Evolutionary conservation across 2,329 filamentous ascomycete species (phyloP).

Genomic region (Delphinella strobiligena): DNA sequence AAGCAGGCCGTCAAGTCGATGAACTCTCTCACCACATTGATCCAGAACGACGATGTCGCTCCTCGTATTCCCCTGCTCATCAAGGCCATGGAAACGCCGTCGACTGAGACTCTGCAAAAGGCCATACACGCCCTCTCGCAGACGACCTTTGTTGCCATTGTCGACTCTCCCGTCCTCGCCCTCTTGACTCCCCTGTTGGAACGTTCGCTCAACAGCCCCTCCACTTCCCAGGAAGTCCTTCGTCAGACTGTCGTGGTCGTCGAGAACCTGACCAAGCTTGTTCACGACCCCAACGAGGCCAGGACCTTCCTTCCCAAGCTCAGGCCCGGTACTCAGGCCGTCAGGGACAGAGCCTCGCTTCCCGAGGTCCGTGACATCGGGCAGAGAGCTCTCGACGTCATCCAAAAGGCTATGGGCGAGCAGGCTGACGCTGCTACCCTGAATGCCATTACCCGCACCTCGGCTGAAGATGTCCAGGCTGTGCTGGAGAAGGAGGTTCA

Average conservation of each 20-base stretch:
- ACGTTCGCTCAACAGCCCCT: conserved; percentile 81
- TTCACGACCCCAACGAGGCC: conserved; percentile 90
- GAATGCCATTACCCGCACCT: conserved; percentile 50
- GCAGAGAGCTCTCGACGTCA: conserved; percentile 68
- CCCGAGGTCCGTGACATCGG: conserved; percentile 91
- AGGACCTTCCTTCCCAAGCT: conserved; percentile 91
- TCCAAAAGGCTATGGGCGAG: conserved; percentile 83
- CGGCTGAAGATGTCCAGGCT: conserved; percentile 61
- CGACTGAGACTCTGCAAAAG: conserved; percentile 77
- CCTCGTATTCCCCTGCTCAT: conserved; percentile 85
- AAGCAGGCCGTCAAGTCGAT: conserved; percentile 91
- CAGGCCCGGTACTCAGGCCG: conserved; percentile 81
- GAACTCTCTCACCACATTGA: conserved; percentile 74
- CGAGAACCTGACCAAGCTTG: conserved; percentile 95
- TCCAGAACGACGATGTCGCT: conserved; percentile 94
- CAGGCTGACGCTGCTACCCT: conserved; percentile 40
- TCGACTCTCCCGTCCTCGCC: conserved; percentile 89
- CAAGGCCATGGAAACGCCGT: conserved; percentile 91
- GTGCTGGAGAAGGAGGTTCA: conserved; percentile 66
- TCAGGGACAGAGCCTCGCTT: conserved; percentile 76
- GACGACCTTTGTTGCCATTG: conserved; percentile 95
- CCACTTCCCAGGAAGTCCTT: conserved; percentile 84
- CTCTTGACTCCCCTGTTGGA: conserved; percentile 90
- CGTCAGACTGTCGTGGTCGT: conserved; percentile 93
- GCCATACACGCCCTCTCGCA: conserved; percentile 93